Evolutionary conservation across 2,329 filamentous ascomycete species (phyloP).

Genomic region (Talaromyces sp.): DNA sequence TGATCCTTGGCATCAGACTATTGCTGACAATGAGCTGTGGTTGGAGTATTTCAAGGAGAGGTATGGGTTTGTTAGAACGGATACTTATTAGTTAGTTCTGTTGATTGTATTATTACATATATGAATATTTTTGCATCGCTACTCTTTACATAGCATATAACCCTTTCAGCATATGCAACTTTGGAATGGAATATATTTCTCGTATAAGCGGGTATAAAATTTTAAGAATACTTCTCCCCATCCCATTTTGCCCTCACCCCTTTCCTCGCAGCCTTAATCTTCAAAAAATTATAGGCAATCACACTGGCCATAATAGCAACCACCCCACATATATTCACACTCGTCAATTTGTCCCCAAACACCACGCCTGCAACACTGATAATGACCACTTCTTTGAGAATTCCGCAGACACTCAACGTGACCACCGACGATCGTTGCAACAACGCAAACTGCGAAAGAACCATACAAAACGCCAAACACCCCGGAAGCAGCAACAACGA

Average conservation of each 20-base stretch:
- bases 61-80: not conserved
- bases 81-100: no score
- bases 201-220: not conserved
- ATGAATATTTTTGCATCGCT: not conserved
- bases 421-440: slow-evolving; percentile 93
- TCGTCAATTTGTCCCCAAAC: slow-evolving; percentile 81
- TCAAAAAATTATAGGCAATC: slow-evolving; percentile 86
- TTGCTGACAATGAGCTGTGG: slow-evolving; percentile 11
- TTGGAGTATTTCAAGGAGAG: slow-evolving; percentile 12
- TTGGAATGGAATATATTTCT: not conserved
- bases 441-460: slow-evolving; percentile 91
- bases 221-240: slow-evolving; percentile 13
- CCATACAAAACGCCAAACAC: slow-evolving; percentile 91
- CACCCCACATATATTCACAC: slow-evolving; percentile 80
- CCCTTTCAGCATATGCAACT: not conserved
- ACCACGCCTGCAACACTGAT: slow-evolving; percentile 82
- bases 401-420: slow-evolving; percentile 90
- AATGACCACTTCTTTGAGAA: slow-evolving; percentile 98
- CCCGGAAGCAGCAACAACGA: slow-evolving; percentile 83
- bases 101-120: not conserved
- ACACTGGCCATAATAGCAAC: slow-evolving; percentile 86
- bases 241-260: slow-evolving; percentile 51
- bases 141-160: not conserved
- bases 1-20: slow-evolving; percentile 13
- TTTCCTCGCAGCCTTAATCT: slow-evolving; percentile 78